Base-by-base conservation (phyloP, 2,329 filamentous ascomycete species). In the Chalara sp. region DNA sequence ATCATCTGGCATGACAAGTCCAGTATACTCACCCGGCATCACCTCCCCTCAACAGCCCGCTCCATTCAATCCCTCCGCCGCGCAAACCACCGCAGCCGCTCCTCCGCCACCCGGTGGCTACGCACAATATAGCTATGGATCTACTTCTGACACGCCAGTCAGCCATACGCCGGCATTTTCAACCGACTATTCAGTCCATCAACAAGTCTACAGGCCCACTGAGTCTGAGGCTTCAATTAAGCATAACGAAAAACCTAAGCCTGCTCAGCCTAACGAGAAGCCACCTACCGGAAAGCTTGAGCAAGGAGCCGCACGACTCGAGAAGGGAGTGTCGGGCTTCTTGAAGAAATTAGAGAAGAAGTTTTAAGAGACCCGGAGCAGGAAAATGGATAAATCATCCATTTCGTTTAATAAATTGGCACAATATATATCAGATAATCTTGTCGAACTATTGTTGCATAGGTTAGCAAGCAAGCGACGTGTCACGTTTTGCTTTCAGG, bases 341-440 rank as follows among this genome's bases (percentile, higher is more conserved):
- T 67, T 90, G 57, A 89, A 85, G 76, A 88, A 84, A 70, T 76
- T 90, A 67, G 86, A 90, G 71, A 89, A 87, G 80, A 86, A 62
- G 55, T 62, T 63, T 56, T 21, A 21, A 21, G 21, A 21, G 21
- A 21, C 21, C 21, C 3, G 21, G 21, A 21, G 21, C 21, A 21
- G 21, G 21, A 21, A 21, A 21, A 21, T 21, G 21, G 21, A 21
- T 21, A 21, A 21, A 21, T 21, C 21, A 21, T 21, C 21, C 21
- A 21, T 21, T 21, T 21, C 21, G 21, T 21, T 21, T 21, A 21
- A 21, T 21, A 21, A 21, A 21, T 21, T 21, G 21, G 21, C 21
- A 21, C 21, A 3, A 21, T 21, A 21, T 21, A 21, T 21, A 21
- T 21, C 3, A 3, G 21, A 21, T 21, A 21, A 21, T 21, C 21